These are phyloP conservation scores for Cercospora sp. DNA, from an alignment of 2,329 filamentous ascomycete species.

Conservation along the genomic window DNA sequence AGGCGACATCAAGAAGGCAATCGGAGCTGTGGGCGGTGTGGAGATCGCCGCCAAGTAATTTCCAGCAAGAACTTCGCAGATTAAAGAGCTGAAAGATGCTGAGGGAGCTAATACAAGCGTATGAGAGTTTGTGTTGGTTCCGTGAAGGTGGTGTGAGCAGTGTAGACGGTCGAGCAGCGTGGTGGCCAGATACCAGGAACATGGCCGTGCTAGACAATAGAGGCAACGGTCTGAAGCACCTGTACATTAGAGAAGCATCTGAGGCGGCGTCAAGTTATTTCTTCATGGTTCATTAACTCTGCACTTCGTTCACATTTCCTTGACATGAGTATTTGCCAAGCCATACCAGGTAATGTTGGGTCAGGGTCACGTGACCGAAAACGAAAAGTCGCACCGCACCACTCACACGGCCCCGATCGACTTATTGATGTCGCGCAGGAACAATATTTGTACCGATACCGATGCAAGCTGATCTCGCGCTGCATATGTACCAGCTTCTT, in stretches of 20 bases:
- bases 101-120: too few relatives aligned
- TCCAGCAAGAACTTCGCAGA: not conserved
- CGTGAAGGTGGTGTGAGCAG: not conserved
- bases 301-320: too few relatives aligned
- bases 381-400: too few relatives aligned
- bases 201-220: not conserved
- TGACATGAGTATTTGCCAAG: too few relatives aligned
- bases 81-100: too few relatives aligned
- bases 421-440: too few relatives aligned
- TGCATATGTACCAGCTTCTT: not conserved
- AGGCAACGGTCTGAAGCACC: not conserved
- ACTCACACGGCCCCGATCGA: too few relatives aligned
- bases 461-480: not conserved
- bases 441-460: too few relatives aligned
- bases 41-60: slow-evolving; percentile 56
- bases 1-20: slow-evolving; percentile 33
- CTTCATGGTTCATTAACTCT: too few relatives aligned
- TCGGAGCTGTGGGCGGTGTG: slow-evolving; percentile 73
- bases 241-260: slow-evolving; percentile 1
- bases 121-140: not conserved
- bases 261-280: too few relatives aligned
- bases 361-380: too few relatives aligned
- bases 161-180: not conserved
- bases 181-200: not conserved
- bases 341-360: too few relatives aligned